These are phyloP conservation scores for Stramenopiles sp. DNA, from an alignment of 352 stramenopile species.

Conservation along the genomic window DNA sequence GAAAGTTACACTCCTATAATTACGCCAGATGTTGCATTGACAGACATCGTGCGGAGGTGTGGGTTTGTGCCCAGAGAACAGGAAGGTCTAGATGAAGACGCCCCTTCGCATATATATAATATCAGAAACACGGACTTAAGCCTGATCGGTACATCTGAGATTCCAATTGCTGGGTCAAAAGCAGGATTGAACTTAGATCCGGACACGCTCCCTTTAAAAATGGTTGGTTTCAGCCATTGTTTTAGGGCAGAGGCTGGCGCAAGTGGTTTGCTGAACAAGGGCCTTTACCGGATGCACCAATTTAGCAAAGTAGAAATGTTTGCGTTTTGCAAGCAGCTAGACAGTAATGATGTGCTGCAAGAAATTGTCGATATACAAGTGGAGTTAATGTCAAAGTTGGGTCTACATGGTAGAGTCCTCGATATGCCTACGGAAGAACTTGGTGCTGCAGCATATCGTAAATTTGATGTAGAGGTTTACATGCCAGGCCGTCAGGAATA, in stretches of 20 bases:
- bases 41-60: slow-evolving; percentile 47
- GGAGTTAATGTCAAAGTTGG: slow-evolving; percentile 45
- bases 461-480: slow-evolving; percentile 59
- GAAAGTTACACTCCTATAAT: slow-evolving; percentile 51
- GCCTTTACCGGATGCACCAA: slow-evolving; percentile 65
- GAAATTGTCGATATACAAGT: slow-evolving; percentile 53
- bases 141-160: slow-evolving; percentile 54
- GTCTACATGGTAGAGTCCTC: slow-evolving; percentile 47
- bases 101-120: slow-evolving; percentile 62
- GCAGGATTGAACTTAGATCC: slow-evolving; percentile 44
- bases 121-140: slow-evolving; percentile 54
- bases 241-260: slow-evolving; percentile 61
- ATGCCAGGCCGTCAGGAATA: slow-evolving; percentile 52
- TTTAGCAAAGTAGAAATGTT: slow-evolving; percentile 73
- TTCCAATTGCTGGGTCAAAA: slow-evolving; percentile 49
- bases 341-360: slow-evolving; percentile 44
- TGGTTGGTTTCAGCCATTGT: slow-evolving; percentile 56
- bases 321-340: slow-evolving; percentile 42
- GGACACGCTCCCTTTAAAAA: slow-evolving; percentile 38
- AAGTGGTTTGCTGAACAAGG: slow-evolving; percentile 40
- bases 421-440: slow-evolving; percentile 59
- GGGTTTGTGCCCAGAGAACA: slow-evolving; percentile 57
- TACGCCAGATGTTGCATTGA: slow-evolving; percentile 51
- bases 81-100: no score
- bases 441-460: slow-evolving; percentile 49